Base-by-base conservation (phyloP, 768 basidiomycete species). In the Podaxis carcinomalis region DNA sequence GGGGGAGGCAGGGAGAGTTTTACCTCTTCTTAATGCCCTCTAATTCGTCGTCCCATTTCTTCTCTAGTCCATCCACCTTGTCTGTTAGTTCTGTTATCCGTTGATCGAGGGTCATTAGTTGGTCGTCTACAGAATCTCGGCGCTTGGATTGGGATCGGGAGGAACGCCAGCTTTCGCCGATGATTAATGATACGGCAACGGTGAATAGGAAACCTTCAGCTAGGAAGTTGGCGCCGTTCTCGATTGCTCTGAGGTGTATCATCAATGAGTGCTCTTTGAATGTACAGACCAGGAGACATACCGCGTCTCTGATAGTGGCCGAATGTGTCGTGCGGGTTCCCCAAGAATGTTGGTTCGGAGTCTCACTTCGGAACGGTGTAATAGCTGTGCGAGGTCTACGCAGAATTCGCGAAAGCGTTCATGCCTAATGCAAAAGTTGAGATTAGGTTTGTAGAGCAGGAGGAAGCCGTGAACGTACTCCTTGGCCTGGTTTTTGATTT, bases 161-260 rank as follows among this genome's bases (percentile, higher is more conserved):
- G 1, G 83, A 80, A 0, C 92, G 87, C 81, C 83, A 94, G 23
- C 86, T 77, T 70, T 95, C 92, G 1, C 87, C 87, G 10, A 93
- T 62, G 59, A 95, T 93, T 4, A 94, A 77, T 0, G 72, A 72
- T 1, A 88, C 86, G 0, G 92, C 92, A 1, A 94, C 92, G 19
- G 76, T 68, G 68, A 94, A 94, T 2, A 94, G 80, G 65, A 94
- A 94, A 0, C 90, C 90, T 72, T 94, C 92, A 0, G 92, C 92
- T 4, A 94, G 77, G 4, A 87, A 79, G 65, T 93, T 94, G 14
- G 92, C 90, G 21, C 92, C 92, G 66, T 89, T 92, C 62, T 93
- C 90, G 61, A 94, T 89, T 0, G 92, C 92, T 61, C 90, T 92
- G 64, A 19, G 35, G 2, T 10, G 2, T 35, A 32, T 4, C 23